Evolutionary conservation across 2,329 filamentous ascomycete genomes (phyloP), one percentile per base, ranked within the genome.

Genomic region (Anthostomella pinea): DNA sequence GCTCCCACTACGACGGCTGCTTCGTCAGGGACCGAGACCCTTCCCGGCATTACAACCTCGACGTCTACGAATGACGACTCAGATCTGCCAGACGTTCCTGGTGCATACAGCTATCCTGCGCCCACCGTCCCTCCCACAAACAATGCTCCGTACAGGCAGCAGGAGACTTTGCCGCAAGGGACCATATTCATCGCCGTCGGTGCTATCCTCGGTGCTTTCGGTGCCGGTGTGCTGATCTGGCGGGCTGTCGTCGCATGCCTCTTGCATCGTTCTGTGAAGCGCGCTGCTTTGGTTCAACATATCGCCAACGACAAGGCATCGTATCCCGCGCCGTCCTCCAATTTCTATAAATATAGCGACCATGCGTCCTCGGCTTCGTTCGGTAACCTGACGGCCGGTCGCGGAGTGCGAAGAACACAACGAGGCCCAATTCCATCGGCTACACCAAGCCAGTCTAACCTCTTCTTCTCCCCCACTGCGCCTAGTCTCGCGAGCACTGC

Each of bases 131-230:
- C 93, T 6, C 85, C 89, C 17, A 95, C 87, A 3, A 73, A 77
- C 24, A 79, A 84, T 56, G 93, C 93, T 5, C 89, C 91, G 11
- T 98, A 87, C 60, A 95, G 97, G 87, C 83, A 90, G 57, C 81
- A 83, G 54, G 94, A 89, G 1, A 82, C 67, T 35, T 72, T 90
- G 8, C 93, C 93, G 3, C 86, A 97, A 56, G 93, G 93, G 36
- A 96, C 91, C 4, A 85, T 98, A 41, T 98, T 98, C 68, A 98
- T 98, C 54, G 85, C 82, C 15, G 93, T 97, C 1, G 93, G 93
- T 29, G 85, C 89, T 17, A 83, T 88, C 18, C 77, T 98, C 6
- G 93, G 87, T 11, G 83, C 89, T 48, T 79, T 96, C 46, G 87
- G 81, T 8, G 69, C 88, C 7, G 81, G 81, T n/a, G 79, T 97